Percentiles rank a stretch among this genome's conserved stretches.
Conservation (phyloP, 2,329 filamentous ascomycete species). For the Alternaria tenuissima region DNA sequence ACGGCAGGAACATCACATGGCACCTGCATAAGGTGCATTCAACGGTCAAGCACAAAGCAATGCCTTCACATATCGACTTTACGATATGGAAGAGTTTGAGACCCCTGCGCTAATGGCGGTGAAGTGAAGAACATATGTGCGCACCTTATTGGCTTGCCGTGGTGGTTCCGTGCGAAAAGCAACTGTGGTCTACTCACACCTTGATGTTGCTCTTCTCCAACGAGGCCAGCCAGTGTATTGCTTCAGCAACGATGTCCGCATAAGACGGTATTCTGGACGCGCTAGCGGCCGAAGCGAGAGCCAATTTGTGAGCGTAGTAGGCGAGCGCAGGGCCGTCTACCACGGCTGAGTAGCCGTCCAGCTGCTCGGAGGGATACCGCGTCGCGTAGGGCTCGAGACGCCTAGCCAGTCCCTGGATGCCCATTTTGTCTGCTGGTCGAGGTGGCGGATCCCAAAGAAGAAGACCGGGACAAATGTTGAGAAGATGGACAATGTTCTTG, state of each 20-base stretch:
- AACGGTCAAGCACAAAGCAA: slow-evolving; percentile 19
- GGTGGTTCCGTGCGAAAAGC: slow-evolving; percentile 11
- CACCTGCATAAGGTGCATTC: slow-evolving; percentile 16
- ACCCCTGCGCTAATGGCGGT: slow-evolving; percentile 5
- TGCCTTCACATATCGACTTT: slow-evolving; percentile 1
- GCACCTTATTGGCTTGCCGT: slow-evolving; percentile 23
- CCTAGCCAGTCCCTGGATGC: slow-evolving; percentile 44
- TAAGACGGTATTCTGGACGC: slow-evolving; percentile 57
- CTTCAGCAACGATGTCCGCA: slow-evolving; percentile 65
- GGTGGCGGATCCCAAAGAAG: neutral
- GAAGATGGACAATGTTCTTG: neutral
- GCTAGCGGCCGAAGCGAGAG: slow-evolving; percentile 51
- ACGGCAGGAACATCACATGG: slow-evolving; percentile 22
- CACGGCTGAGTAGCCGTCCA: slow-evolving; percentile 47
- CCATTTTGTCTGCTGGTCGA: slow-evolving; percentile 34
- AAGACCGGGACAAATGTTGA: slow-evolving; percentile 2
- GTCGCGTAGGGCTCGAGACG: slow-evolving; percentile 44
- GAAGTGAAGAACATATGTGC: slow-evolving; percentile 22
- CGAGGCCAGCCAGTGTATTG: slow-evolving; percentile 65
- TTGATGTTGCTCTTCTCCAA: slow-evolving; percentile 64
- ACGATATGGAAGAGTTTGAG: slow-evolving; percentile 5
- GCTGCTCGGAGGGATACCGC: slow-evolving; percentile 29
- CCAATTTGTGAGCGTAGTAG: slow-evolving; percentile 69
- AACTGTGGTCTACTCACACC: slow-evolving; percentile 63
- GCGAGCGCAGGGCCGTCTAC: slow-evolving; percentile 84